Conservation (phyloP, 306 rosid genomes). For the Lotus japonicus region DNA sequence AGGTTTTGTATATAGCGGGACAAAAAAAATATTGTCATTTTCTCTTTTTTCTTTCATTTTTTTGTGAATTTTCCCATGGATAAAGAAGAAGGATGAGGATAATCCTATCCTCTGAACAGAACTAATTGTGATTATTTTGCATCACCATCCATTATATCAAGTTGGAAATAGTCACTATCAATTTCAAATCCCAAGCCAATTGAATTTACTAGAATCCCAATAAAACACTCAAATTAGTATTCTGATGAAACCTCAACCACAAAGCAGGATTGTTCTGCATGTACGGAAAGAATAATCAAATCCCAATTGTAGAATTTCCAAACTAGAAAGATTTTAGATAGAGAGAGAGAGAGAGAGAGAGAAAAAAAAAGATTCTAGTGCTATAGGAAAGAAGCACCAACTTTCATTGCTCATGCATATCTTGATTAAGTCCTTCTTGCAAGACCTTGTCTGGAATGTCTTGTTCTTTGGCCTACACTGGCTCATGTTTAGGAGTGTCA, state of each 20-base stretch:
- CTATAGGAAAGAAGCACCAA: slow-evolving; percentile 35
- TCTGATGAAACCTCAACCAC: slow-evolving; percentile 27
- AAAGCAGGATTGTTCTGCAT: slow-evolving; percentile 14
- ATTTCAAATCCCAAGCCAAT: slow-evolving; percentile 19
- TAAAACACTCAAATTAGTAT: slow-evolving; percentile 22
- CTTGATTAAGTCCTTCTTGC: slow-evolving; percentile 36
- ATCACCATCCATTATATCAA: background rate
- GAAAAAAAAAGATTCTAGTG: background rate
- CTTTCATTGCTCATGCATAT: slow-evolving; percentile 46
- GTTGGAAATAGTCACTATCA: slow-evolving; percentile 1
- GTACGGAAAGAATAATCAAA: slow-evolving; percentile 43
- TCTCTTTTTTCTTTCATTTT: background rate
- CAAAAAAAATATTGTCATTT: background rate
- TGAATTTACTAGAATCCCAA: slow-evolving; percentile 19
- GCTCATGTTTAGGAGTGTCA: slow-evolving; percentile 39
- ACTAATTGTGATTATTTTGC: background rate
- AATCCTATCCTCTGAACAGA: background rate
- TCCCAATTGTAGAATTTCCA: slow-evolving; percentile 29
- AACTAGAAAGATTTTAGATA: background rate
- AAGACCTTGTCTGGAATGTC: slow-evolving; percentile 82
- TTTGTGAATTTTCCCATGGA: background rate
- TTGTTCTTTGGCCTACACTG: slow-evolving; percentile 65
- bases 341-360: too few species aligned
- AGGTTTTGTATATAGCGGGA: background rate
- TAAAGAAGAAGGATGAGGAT: background rate